Base-by-base conservation (phyloP, 345 rosid genomes). In the Aquilaria yunnanensis region DNA sequence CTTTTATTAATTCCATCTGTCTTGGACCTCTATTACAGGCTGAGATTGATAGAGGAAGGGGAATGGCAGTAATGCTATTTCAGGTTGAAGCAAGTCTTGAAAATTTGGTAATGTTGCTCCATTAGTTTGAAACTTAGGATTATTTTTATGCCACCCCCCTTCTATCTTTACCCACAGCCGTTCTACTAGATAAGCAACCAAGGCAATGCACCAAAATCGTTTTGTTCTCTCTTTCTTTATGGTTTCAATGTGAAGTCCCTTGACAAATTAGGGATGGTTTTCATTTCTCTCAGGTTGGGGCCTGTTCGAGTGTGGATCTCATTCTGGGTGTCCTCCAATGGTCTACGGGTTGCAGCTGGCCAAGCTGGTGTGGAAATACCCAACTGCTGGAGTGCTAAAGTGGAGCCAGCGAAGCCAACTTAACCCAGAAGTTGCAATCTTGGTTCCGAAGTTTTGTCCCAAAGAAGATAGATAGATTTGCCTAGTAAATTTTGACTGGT, bases 311-410 rank as follows among this genome's bases (percentile, higher is more conserved):
- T 65, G 78, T 90, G 73, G 97, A 90, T 81, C 68, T 82, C 61
- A 78, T 94, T 70, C 72, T 75, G 31, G 99, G 99, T 71, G 97
- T 94, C 51, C 73, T 94, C 75, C 90, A 92, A 68, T 94, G 97
- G 94, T 90, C 92, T 30, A 83, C 80, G 23, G 99, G 97, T 55
- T 94, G 99, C 81, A 93, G 94, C 78, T 88, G 93, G 97, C 90
- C 96, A 37, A 73, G 75, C 81, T 81, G 80, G 45, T 58, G 32
- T 23, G 84, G 75, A 61, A 70, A 67, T 61, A 66, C 72, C 62
- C 86, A 50, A 60, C 59, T 74, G 71, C 89, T 78, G 71, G 96
- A 86, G 72, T 90, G 92, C 75, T 88, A 77, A 81, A 32, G 48
- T 33, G 53, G 47, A 63, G 41, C 37, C 45, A 9, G 64, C 9